phyloP scores from a whole-genome alignment of 495 filamentous ascomycete genomes.

The Penicillium macrosclerotiorum region DNA sequence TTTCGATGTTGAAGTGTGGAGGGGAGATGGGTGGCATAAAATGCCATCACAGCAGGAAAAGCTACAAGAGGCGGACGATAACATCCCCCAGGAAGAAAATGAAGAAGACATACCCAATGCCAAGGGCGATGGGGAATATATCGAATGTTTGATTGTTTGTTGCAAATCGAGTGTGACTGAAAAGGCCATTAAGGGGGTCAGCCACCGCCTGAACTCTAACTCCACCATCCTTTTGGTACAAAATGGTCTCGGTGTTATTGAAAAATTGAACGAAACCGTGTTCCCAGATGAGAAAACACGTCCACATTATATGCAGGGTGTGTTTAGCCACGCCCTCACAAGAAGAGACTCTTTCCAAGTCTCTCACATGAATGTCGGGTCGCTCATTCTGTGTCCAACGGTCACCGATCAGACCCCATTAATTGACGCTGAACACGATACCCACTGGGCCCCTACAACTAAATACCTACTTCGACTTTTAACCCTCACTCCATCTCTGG shows the following conservation, averaged over 20 bases:
- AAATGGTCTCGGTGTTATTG: constrained; percentile 77
- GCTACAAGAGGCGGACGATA: constrained; percentile 9
- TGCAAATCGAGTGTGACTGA: constrained; percentile 57
- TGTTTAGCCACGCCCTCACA: constrained; percentile 65
- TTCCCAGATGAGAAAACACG: constrained; percentile 63
- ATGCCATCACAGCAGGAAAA: constrained; percentile 27
- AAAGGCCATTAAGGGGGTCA: constrained; percentile 54
- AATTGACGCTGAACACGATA: constrained; percentile 16
- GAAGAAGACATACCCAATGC: constrained; percentile 1
- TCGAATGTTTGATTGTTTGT: constrained; percentile 76
- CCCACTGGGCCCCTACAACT: constrained; percentile 39
- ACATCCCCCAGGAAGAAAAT: constrained; percentile 4
- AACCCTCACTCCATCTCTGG: constrained; percentile 48
- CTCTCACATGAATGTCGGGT: constrained; percentile 61
- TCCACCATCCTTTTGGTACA: constrained; percentile 81
- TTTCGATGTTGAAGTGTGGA: constrained; percentile 38
- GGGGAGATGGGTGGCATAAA: constrained; percentile 29
- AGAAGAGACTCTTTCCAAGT: constrained; percentile 56
- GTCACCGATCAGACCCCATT: constrained; percentile 19
- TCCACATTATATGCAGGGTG: constrained; percentile 73
- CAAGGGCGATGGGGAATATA: constrained; percentile 42
- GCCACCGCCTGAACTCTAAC: constrained; percentile 62
- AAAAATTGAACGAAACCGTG: constrained; percentile 63
- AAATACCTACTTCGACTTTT: constrained; percentile 51
- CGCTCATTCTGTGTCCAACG: constrained; percentile 57